Percentiles rank a stretch among this genome's conserved stretches.
Conservation (phyloP, 2,329 filamentous ascomycete species). For the Apiospora sp. region DNA sequence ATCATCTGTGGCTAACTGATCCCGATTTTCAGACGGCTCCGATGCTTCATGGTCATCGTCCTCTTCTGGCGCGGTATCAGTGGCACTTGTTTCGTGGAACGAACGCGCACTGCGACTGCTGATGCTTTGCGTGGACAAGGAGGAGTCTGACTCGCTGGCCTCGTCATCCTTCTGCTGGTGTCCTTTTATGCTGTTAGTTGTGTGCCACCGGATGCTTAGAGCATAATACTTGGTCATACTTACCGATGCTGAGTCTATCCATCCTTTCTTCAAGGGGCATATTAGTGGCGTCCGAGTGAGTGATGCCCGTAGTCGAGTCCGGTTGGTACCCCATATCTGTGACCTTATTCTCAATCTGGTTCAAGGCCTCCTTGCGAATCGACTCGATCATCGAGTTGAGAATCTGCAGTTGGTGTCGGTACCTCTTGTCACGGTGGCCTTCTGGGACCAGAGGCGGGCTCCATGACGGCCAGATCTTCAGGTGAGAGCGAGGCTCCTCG, state of each 20-base stretch:
- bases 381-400: constrained; percentile 36
- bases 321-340: constrained; percentile 29
- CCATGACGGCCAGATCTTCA: constrained; percentile 53
- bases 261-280: background rate
- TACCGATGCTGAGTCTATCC: background rate
- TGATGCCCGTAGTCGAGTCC: constrained; percentile 38
- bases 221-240: background rate
- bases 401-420: constrained; percentile 33
- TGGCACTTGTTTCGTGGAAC: background rate
- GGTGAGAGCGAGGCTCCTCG: constrained; percentile 46
- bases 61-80: background rate
- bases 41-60: background rate
- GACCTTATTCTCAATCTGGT: constrained; percentile 34
- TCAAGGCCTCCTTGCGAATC: constrained; percentile 36
- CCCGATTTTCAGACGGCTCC: too few relatives aligned
- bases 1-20: too few relatives aligned
- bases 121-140: background rate
- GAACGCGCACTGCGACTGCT: background rate
- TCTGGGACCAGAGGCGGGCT: constrained; percentile 36
- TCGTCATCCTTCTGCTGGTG: background rate
- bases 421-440: constrained; percentile 25
- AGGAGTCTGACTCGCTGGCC: background rate
- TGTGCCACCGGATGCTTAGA: too few relatives aligned
- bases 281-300: background rate
- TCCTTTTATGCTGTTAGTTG: background rate